phyloP scores from a whole-genome alignment of 371 early-diverging fungal genomes.

The Chytridium lagenaria region DNA sequence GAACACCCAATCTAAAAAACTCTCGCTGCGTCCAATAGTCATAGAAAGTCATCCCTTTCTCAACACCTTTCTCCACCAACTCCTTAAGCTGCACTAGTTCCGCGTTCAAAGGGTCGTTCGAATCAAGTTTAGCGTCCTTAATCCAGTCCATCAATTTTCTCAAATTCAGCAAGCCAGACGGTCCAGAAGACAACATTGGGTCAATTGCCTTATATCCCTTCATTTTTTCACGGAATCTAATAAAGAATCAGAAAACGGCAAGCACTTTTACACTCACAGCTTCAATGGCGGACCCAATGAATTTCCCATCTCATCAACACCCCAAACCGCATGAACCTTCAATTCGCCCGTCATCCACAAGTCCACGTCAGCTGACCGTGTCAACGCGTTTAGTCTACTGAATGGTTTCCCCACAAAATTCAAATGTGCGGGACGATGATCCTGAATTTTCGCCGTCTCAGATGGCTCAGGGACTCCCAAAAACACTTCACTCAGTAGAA shows the following conservation, averaged over 20 bases:
- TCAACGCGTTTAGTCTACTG: constrained; percentile 4
- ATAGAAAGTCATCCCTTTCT: constrained; percentile 29
- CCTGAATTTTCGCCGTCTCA: constrained; percentile 37
- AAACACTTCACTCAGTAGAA: constrained; percentile 45
- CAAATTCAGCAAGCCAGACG: constrained; percentile 48
- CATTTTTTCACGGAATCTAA: constrained; percentile 8
- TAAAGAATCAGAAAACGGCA: constrained; percentile 1
- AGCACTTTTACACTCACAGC: too few relatives aligned
- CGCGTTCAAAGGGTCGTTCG: constrained; percentile 56
- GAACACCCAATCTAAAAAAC: constrained; percentile 50
- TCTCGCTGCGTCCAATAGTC: constrained; percentile 43
- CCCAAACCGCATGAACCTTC: constrained; percentile 45
- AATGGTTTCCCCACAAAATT: constrained; percentile 47
- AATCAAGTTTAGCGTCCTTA: constrained; percentile 47
- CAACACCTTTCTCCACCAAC: constrained; percentile 32
- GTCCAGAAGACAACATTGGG: constrained; percentile 25
- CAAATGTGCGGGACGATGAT: constrained; percentile 29
- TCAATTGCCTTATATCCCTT: constrained; percentile 20
- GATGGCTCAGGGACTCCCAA: constrained; percentile 49
- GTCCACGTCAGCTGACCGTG: constrained; percentile 2
- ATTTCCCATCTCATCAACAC: constrained; percentile 45
- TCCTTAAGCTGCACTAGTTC: constrained; percentile 44
- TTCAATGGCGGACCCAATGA: constrained; percentile 41
- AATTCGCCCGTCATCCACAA: constrained; percentile 43
- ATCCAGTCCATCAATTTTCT: constrained; percentile 57